phyloP scores from a whole-genome alignment of 129 eudicot genomes.

The Lactuca sativa region DNA sequence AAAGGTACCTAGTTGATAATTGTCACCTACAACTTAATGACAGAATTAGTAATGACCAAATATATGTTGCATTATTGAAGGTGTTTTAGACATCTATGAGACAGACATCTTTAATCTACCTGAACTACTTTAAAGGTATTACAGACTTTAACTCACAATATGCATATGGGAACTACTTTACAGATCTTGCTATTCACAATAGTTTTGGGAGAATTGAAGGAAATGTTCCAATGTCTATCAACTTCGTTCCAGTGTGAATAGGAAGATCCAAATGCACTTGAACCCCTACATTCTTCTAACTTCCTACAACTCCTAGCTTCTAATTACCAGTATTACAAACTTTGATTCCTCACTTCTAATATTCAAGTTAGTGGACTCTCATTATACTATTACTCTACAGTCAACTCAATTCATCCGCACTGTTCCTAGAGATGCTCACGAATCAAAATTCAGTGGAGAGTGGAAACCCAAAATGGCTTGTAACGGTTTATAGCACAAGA shows the following conservation, averaged over 20 bases:
- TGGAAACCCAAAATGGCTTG: background rate
- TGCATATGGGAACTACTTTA: background rate
- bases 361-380: background rate
- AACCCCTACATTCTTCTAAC: background rate
- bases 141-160: background rate
- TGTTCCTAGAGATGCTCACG: conserved; percentile 5
- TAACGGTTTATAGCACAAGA: background rate
- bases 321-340: conserved; percentile 1
- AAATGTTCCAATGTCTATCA: background rate
- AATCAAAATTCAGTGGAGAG: conserved; percentile 6
- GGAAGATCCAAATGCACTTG: background rate
- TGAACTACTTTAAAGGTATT: no score
- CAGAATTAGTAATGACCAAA: background rate
- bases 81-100: background rate
- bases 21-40: conserved; percentile 1
- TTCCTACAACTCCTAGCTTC: conserved; percentile 4
- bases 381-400: background rate
- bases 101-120: background rate
- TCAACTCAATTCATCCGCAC: background rate
- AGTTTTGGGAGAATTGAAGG: background rate
- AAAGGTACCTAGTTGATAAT: conserved; percentile 2
- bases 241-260: background rate
- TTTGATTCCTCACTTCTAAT: background rate
- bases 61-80: background rate
- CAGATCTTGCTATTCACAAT: background rate